Base-by-base conservation (phyloP, 192 early-diverging fungal species). In the Backusella tuberculispora region DNA sequence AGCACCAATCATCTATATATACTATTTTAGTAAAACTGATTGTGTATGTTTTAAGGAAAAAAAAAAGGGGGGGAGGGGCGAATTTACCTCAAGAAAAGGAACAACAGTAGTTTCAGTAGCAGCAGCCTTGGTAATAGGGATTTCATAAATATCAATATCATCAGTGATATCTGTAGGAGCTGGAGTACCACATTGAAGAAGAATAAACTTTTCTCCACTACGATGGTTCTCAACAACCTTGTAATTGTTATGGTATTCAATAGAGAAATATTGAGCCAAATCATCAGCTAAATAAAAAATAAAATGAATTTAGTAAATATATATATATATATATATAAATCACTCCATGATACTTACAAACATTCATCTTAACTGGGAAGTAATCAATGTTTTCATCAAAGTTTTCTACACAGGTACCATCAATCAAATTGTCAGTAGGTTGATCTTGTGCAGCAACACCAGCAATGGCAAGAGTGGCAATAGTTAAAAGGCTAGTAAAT, bases 131-230 rank as follows among this genome's bases (percentile, higher is more conserved):
- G 50, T 60, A 29, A 87, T 77, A 24, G 88, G 83, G 3, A 90
- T 69, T 2, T 66, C 14, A 40, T 88, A 85, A n/a, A 85, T 41
- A 43, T 85, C 84, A n/a, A 83, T 83, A 56, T 78, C 83, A 48
- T 60, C 66, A 48, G 85, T 74, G 10, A 85, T 44, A 45, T 77
- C 73, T 15, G 83, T 76, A 40, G 88, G 87, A 4, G 66, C 64
- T 9, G 89, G 86, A 19, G 91, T 90, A 69, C 91, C 90, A 78
- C 91, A 94, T 78, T 92, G 92, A 68, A 89, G 87, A 41, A 93
- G 84, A 37, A 88, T 84, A 75, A 89, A 94, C 24, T 76, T 85
- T 24, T 85, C 84, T 48, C 86, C 87, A 29, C 83, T 76, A 24
- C 79, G 66, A 24, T 43, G 84, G 82, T 92, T 91, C 46, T 77